Evolutionary conservation across 768 basidiomycete genomes (phyloP), one percentile per base, ranked within the genome.

Genomic region (Mrakia hoshinonis): DNA sequence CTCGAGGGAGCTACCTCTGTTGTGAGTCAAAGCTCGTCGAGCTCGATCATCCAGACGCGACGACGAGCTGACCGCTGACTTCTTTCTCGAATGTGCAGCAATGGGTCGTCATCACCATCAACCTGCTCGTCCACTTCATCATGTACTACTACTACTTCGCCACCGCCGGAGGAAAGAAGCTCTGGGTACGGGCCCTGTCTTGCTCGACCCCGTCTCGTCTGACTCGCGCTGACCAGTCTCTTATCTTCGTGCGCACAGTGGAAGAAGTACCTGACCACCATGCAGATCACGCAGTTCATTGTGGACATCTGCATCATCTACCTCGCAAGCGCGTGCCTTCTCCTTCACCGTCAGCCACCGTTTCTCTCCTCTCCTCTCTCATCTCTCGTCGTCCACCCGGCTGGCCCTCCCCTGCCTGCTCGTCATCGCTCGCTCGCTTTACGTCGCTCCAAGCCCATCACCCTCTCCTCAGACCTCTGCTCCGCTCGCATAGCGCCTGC

Each of bases 91-190:
- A 38, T 34, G 7, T n/a, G n/a, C 60, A 94, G 92, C 97, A 95
- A 74, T 99, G 96, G 96, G 86, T 92, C 73, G 90, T 92, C 74
- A 98, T 98, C 80, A 81, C 83, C 60, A 85, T 96, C 74, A 98
- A 98, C 83, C 83, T 98, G 72, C 80, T 84, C 69, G 95, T 98
- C 62, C 96, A 99, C 81, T 94, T 98, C 79, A 81, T 96, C 77
- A 99, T 99, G 96, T 98, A 99, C 83, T 99, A 98, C 81, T 99
- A 99, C 82, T 99, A 99, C 82, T 98, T 89, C 81, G 93, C 93
- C 31, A 97, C 96, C 64, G 93, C 96, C 64, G 92, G 95, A 77
- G 96, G 96, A 74, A 89, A 89, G 78, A 91, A 84, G 82, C 92
- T 98, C 81, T 98, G 96, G 93, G 92, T 93, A 49, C 36, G 26